Evolutionary conservation across 257 asterid genomes (phyloP).

Genomic region (Solanum bulbocastanum): DNA sequence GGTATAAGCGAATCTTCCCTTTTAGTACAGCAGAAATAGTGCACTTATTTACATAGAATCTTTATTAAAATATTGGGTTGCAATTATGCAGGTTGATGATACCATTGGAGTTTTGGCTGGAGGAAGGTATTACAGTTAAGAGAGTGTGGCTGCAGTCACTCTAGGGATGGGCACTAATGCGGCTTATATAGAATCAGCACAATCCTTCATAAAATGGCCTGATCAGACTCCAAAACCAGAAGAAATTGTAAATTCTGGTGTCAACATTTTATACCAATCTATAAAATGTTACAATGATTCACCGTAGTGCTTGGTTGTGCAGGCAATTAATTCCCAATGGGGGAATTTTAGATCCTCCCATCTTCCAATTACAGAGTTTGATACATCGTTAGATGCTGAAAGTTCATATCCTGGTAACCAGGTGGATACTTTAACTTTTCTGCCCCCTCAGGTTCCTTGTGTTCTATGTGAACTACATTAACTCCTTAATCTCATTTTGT

Average conservation of each 20-base stretch:
- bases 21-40: neutral
- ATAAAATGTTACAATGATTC: neutral
- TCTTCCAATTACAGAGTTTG: conserved; percentile 65
- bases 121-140: conserved; percentile 63
- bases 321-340: conserved; percentile 69
- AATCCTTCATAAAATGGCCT: conserved; percentile 16
- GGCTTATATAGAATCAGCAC: conserved; percentile 42
- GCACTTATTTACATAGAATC: neutral
- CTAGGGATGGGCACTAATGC: conserved; percentile 64
- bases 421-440: conserved; percentile 17
- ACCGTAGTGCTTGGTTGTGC: neutral
- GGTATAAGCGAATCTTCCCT: conserved; percentile 18
- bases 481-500: conserved; percentile 3
- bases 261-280: neutral
- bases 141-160: conserved; percentile 58
- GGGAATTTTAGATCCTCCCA: conserved; percentile 52
- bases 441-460: neutral
- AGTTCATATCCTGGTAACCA: conserved; percentile 44
- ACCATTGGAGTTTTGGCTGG: conserved; percentile 77
- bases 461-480: neutral
- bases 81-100: conserved; percentile 40
- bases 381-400: conserved; percentile 42
- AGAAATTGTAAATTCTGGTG: conserved; percentile 35
- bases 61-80: neutral
- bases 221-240: conserved; percentile 25